Base-by-base conservation (phyloP, 257 asterid genomes). In the Salvia miltiorrhiza region DNA sequence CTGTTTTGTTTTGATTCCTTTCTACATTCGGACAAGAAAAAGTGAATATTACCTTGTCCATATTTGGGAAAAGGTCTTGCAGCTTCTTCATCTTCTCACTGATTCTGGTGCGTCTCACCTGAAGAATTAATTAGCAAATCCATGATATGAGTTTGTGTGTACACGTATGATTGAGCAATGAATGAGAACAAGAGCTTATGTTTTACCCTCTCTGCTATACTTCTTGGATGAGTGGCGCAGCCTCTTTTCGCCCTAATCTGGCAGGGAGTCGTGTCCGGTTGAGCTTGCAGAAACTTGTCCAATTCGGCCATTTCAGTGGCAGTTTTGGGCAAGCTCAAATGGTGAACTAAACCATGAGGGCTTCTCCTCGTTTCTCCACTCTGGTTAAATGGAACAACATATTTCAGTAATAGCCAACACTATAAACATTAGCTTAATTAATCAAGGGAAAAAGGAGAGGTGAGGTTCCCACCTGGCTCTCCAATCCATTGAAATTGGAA, bases 151-250 rank as follows among this genome's bases (percentile, higher is more conserved):
- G 3, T 30, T 2, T 1, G 35, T 6, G 5, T 4, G 5, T 4
- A 30, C 4, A 6, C 2, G 1, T 37, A 37, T 37, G 43, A 37
- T 37, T 37, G 43, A 9, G 8, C 19, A 47, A 16, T 12, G 57
- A 50, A 32, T 54, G 8, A 75, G 2, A 30, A 13, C 7, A 58
- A 39, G 41, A 60, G 47, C n/a, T n/a, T n/a, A n/a, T n/a, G 9
- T 13, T 21, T 17, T 90, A 90, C 97, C 93, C 98, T 88, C 70
- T 93, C 98, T 0, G 97, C 97, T 39, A 93, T 88, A 78, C 98
- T 93, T 77, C 97, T 82, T 0, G 98, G 97, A 73, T 93, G 98
- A 20, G 97, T 93, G 16, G 98, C 98, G 3, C 80, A 86, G 19
- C 98, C 98, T 75, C 98, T 74, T 71, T 90, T 93, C 43, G 98